phyloP scores from a whole-genome alignment of 305 asterid genomes.

The Fraxinus floribunda region DNA sequence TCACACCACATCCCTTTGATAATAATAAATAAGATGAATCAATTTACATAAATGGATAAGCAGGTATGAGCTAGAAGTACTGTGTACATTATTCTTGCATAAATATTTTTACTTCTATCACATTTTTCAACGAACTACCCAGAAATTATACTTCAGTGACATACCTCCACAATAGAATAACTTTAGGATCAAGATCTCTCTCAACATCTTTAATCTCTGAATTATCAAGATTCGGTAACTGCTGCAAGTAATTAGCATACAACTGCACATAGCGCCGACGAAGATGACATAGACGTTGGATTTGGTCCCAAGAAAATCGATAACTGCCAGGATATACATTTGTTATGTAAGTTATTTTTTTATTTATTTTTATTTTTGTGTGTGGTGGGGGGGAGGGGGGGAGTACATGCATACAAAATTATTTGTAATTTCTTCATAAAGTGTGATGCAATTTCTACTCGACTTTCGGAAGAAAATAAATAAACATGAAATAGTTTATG shows the following conservation, averaged over 20 bases:
- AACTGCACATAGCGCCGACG: slow-evolving; percentile 88
- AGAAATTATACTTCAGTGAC: slow-evolving; percentile 18
- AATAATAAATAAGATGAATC: background rate
- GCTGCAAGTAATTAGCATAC: slow-evolving; percentile 83
- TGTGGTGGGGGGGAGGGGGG: background rate
- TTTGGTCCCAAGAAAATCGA: slow-evolving; percentile 89
- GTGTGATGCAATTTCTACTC: background rate
- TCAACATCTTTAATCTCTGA: slow-evolving; percentile 68
- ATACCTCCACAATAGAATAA: slow-evolving; percentile 94
- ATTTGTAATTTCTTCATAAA: too few relatives aligned
- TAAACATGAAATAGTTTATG: background rate
- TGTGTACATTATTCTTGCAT: slow-evolving; percentile 9
- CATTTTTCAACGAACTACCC: slow-evolving; percentile 8
- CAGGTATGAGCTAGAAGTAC: slow-evolving; percentile 17
- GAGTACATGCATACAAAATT: background rate
- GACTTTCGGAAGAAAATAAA: slow-evolving; percentile 7
- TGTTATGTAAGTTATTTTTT: background rate
- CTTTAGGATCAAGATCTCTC: slow-evolving; percentile 88
- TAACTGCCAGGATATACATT: slow-evolving; percentile 53
- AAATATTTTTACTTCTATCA: slow-evolving; percentile 9
- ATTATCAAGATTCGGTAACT: slow-evolving; percentile 41
- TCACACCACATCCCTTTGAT: background rate
- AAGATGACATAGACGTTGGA: slow-evolving; percentile 73
- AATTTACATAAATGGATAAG: slow-evolving; percentile 12
- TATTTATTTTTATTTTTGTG: too few relatives aligned